Percentiles rank a stretch among this genome's conserved stretches.
Conservation (phyloP, 306 rosid species). For the Acacia confusa region DNA sequence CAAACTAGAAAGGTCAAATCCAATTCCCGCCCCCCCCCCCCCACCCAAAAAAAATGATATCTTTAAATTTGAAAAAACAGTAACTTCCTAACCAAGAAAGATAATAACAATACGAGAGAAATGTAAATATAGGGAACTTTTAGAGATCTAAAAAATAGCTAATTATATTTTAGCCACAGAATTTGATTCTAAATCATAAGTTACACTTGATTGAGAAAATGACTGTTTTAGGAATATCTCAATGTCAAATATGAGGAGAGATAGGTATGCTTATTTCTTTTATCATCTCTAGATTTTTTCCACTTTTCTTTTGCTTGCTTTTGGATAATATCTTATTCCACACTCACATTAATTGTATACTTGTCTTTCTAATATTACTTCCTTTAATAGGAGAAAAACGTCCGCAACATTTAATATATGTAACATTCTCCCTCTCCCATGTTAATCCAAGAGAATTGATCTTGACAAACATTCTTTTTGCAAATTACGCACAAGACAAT, state of each 20-base stretch:
- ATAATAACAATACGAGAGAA: constrained; percentile 17
- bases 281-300: not conserved
- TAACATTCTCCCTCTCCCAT: not conserved
- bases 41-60: not conserved
- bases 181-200: constrained; percentile 5
- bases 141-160: constrained; percentile 13
- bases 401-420: not conserved
- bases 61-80: constrained; percentile 12
- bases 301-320: not conserved
- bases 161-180: constrained; percentile 7
- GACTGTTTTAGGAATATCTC: not conserved
- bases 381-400: not conserved
- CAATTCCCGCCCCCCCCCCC: not conserved
- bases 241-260: not conserved
- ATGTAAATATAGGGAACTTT: constrained; percentile 15
- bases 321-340: not conserved
- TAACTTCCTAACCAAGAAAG: constrained; percentile 23
- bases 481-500: not conserved
- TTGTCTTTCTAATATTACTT: not conserved
- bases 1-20: constrained; percentile 26
- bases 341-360: not conserved
- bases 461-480: not conserved
- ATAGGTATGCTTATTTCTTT: not conserved
- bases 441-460: not conserved
- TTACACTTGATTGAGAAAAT: not conserved